phyloP scores from a whole-genome alignment of 2,329 filamentous ascomycete genomes.

The Diaporthe batatas region DNA sequence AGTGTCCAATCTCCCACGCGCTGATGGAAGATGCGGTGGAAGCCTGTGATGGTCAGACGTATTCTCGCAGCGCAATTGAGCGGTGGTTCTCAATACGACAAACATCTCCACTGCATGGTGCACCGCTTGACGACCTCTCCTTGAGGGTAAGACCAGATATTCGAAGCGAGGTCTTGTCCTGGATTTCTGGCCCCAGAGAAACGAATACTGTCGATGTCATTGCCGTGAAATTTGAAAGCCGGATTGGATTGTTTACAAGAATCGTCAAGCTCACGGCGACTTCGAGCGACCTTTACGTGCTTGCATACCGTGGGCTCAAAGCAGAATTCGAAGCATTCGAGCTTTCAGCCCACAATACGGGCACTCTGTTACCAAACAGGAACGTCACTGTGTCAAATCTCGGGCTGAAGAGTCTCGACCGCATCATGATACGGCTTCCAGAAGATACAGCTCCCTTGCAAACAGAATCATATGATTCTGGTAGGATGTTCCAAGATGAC shows the following conservation, averaged over 20 bases:
- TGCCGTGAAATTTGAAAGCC: constrained; percentile 23
- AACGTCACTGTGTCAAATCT: background rate
- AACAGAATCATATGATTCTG: background rate
- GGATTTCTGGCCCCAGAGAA: background rate
- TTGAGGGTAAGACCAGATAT: background rate
- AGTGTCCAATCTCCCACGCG: constrained; percentile 25
- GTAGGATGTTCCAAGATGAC: background rate
- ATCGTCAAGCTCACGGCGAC: background rate
- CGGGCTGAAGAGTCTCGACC: background rate
- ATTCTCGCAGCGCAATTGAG: constrained; percentile 13
- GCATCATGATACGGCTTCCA: constrained; percentile 14
- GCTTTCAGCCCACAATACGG: background rate
- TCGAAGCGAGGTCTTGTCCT: background rate
- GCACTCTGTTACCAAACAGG: background rate
- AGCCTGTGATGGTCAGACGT: constrained; percentile 13
- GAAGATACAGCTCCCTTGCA: background rate
- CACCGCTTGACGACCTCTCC: constrained; percentile 4
- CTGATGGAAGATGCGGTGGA: constrained; percentile 33
- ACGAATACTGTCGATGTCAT: background rate
- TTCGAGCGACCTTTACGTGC: constrained; percentile 12
- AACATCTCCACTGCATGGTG: constrained; percentile 14
- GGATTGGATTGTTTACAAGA: constrained; percentile 15
- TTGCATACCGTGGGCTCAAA: constrained; percentile 25
- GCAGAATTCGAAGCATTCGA: constrained; percentile 18
- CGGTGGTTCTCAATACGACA: constrained; percentile 20